These are phyloP conservation scores for Botrytis medusae DNA, from an alignment of 2,329 filamentous ascomycete species.

Conservation along the genomic window DNA sequence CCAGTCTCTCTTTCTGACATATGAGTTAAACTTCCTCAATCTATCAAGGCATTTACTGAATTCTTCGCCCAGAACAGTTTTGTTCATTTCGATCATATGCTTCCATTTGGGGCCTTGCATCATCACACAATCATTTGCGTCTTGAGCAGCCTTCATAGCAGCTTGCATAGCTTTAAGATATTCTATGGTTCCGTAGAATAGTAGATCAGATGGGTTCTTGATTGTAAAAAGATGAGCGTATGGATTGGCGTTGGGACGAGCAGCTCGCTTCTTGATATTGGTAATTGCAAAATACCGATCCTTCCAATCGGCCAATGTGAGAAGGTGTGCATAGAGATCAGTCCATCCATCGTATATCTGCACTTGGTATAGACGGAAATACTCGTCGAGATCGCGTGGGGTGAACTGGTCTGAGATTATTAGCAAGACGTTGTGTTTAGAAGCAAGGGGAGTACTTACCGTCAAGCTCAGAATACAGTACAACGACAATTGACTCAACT, in stretches of 20 bases:
- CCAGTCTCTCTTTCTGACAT: conserved; percentile 18
- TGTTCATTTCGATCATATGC: background rate
- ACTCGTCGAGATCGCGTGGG: background rate
- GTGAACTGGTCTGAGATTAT: conserved; percentile 5
- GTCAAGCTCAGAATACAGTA: background rate
- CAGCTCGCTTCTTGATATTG: conserved; percentile 15
- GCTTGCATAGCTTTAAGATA: conserved; percentile 8
- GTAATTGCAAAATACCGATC: conserved; percentile 12
- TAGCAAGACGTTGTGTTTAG: background rate
- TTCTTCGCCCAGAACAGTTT: background rate
- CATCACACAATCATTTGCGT: conserved; percentile 4
- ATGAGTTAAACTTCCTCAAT: conserved; percentile 13
- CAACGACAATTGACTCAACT: conserved; percentile 17
- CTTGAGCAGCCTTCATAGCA: conserved; percentile 1
- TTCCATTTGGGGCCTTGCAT: conserved; percentile 1
- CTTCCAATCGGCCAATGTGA: conserved; percentile 6
- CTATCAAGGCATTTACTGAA: background rate
- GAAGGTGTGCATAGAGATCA: background rate
- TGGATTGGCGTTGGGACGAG: background rate
- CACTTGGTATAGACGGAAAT: conserved; percentile 2
- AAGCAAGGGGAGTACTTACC: background rate
- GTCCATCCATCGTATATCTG: background rate
- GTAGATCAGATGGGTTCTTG: background rate
- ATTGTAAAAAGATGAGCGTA: conserved; percentile 7
- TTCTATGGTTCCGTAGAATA: conserved; percentile 2